Evolutionary conservation across 2,329 filamentous ascomycete species (phyloP), one percentile per base, ranked within the genome.

Genomic region (Trichoderma pleuroti): DNA sequence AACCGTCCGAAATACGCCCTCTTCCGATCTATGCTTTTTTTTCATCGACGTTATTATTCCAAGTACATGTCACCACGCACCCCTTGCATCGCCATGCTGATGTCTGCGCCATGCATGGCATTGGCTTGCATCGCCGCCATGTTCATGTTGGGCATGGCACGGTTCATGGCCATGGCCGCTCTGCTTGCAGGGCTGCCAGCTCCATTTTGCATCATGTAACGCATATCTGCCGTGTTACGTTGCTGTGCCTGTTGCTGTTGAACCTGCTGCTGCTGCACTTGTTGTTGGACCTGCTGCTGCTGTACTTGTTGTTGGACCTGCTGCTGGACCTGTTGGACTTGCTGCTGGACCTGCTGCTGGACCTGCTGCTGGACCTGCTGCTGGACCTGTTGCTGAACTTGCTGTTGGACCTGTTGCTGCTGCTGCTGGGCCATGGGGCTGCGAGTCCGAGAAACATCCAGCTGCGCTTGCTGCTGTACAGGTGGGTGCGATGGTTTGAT

Each of bases 61-160:
- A 86, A 83, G 75, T 85, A 87, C 84, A 88, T 86, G 49, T 82
- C 79, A 52, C 81, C 79, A 60, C 82, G 80, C 42, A 85, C 81
- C 36, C 82, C 81, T 70, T 84, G 82, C 77, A 86, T 84, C 12
- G 81, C 78, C 76, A 85, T 80, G 71, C 79, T 77, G 77, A 86
- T 82, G 56, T 85, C 84, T 16, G 78, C 78, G 56, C 79, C 79
- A 71, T 84, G 83, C 76, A 82, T 76, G n/a, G 76, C 74, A 72
- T 76, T 80, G 11, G 77, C 77, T 69, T 81, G 82, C 77, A 85
- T 80, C 1, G 80, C 76, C 1, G 80, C 76, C 72, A 82, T 78
- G 69, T 81, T 82, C 78, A 85, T 82, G 75, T 82, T 84, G 18
- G 85, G 81, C 80, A 86, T 83, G 4, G 83, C 81, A 21, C 83